Conservation (phyloP, 768 basidiomycete genomes). For the Fomitopsis serialis region DNA sequence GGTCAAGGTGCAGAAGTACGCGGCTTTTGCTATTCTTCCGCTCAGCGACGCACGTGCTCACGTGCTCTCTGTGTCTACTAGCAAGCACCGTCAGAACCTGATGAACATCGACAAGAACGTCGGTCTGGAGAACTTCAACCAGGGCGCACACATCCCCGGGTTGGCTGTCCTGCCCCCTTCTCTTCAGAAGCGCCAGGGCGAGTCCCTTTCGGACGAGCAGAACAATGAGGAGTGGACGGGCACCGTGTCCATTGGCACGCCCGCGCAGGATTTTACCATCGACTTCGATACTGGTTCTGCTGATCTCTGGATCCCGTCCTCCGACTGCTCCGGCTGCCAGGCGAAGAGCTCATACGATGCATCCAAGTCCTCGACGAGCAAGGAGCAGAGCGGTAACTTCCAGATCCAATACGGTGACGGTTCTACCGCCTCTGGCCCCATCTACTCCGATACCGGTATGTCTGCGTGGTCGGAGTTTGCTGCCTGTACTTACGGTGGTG, state of each 20-base stretch:
- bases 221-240: slow-evolving; percentile 8
- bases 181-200: slow-evolving; percentile 2
- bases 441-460: slow-evolving; percentile 27
- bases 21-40: background rate
- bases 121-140: background rate
- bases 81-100: slow-evolving; percentile 20
- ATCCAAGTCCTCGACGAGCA: slow-evolving; percentile 18
- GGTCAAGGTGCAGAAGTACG: slow-evolving; percentile 14
- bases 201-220: slow-evolving; percentile 3
- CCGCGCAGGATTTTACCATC: slow-evolving; percentile 10
- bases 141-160: background rate
- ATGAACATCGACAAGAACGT: slow-evolving; percentile 10
- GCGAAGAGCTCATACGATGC: slow-evolving; percentile 14
- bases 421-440: slow-evolving; percentile 20
- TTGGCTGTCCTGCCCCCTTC: background rate
- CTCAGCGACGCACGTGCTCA: background rate
- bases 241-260: slow-evolving; percentile 7
- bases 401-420: slow-evolving; percentile 31
- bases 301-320: slow-evolving; percentile 21
- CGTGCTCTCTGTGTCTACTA: background rate
- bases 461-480: too few relatives aligned
- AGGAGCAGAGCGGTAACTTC: slow-evolving; percentile 17
- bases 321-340: slow-evolving; percentile 14
- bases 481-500: background rate
- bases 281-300: slow-evolving; percentile 19